A percentile compares a stretch with the other conserved stretches of the same genome.
Evolutionary conservation across 1,284 basidiomycete species (phyloP).

Genomic region (Chalciporus sp.): DNA sequence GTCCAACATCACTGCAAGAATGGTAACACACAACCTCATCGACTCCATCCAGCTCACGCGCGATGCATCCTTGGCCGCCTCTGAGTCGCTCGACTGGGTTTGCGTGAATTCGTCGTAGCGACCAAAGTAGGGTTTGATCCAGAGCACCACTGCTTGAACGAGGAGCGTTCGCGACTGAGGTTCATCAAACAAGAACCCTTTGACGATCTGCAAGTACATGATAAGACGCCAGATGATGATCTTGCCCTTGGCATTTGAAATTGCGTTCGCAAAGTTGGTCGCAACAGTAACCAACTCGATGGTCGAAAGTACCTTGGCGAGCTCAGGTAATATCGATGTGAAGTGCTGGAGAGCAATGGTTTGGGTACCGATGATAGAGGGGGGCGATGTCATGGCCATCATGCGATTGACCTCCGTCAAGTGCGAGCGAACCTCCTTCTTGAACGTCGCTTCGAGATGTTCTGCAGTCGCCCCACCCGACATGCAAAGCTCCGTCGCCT

Average conservation of each 20-base stretch:
- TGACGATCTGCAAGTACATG: slow-evolving; percentile 90
- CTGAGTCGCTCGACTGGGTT: slow-evolving; percentile 62
- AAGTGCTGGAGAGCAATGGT: slow-evolving; percentile 94
- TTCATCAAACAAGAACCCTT: slow-evolving; percentile 86
- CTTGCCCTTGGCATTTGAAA: slow-evolving; percentile 81
- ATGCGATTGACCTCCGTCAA: slow-evolving; percentile 83
- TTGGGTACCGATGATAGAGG: slow-evolving; percentile 93
- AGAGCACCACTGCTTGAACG: slow-evolving; percentile 86
- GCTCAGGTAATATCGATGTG: slow-evolving; percentile 87
- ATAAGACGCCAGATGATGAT: slow-evolving; percentile 93
- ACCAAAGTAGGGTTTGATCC: slow-evolving; percentile 97
- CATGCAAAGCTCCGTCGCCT: slow-evolving; percentile 75
- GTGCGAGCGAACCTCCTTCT: slow-evolving; percentile 77
- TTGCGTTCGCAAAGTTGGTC: slow-evolving; percentile 86
- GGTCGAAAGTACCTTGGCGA: slow-evolving; percentile 77
- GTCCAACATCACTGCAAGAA: slow-evolving; percentile 90
- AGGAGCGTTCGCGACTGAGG: slow-evolving; percentile 78
- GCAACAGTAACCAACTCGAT: slow-evolving; percentile 85
- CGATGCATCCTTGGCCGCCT: slow-evolving; percentile 67
- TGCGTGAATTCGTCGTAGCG: slow-evolving; percentile 81
- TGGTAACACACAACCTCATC: slow-evolving; percentile 81
- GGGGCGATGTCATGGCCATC: slow-evolving; percentile 81
- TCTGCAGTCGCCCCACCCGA: slow-evolving; percentile 81
- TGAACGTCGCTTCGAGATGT: slow-evolving; percentile 85
- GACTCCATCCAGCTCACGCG: slow-evolving; percentile 91